Evolutionary conservation across 192 early-diverging fungal genomes (phyloP).

Genomic region (Haplosporangium gracile): DNA sequence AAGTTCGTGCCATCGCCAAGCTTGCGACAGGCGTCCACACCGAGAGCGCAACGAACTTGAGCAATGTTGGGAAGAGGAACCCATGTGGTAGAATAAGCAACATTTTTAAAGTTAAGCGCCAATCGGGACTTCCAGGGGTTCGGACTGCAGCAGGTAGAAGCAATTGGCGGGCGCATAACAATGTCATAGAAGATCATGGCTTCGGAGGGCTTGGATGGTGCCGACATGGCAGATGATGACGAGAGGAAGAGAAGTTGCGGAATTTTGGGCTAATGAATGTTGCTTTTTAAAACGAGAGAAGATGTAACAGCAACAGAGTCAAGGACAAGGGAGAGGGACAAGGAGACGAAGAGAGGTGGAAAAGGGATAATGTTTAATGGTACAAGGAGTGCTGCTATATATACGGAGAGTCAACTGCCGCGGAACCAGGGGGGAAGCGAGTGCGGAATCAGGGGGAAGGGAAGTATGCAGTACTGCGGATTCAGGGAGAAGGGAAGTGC

Average conservation of each 20-base stretch:
- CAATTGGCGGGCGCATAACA: constrained; percentile 38
- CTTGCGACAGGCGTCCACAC: constrained; percentile 36
- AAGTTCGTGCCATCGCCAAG: constrained; percentile 42
- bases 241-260: constrained; percentile 22
- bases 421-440: too few species aligned
- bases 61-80: constrained; percentile 39
- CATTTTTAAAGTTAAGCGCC: constrained; percentile 52
- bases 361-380: too few species aligned
- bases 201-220: constrained; percentile 41
- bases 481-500: too few species aligned
- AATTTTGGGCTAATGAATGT: too few species aligned
- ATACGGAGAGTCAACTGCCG: too few species aligned
- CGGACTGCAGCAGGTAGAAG: constrained; percentile 20
- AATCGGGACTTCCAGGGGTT: constrained; percentile 52
- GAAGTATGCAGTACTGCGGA: too few species aligned
- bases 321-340: too few species aligned
- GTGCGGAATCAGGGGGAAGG: too few species aligned
- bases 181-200: constrained; percentile 50
- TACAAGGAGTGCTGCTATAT: too few species aligned
- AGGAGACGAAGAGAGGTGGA: too few species aligned
- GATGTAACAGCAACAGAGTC: too few species aligned
- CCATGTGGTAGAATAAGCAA: constrained; percentile 46
- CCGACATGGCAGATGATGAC: constrained; percentile 30
- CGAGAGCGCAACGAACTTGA: constrained; percentile 41
- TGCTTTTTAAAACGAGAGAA: too few species aligned